A percentile compares a stretch with the other conserved stretches of the same genome.
Conservation (phyloP, 148 eudicot genomes). For the Spergularia bocconei region DNA sequence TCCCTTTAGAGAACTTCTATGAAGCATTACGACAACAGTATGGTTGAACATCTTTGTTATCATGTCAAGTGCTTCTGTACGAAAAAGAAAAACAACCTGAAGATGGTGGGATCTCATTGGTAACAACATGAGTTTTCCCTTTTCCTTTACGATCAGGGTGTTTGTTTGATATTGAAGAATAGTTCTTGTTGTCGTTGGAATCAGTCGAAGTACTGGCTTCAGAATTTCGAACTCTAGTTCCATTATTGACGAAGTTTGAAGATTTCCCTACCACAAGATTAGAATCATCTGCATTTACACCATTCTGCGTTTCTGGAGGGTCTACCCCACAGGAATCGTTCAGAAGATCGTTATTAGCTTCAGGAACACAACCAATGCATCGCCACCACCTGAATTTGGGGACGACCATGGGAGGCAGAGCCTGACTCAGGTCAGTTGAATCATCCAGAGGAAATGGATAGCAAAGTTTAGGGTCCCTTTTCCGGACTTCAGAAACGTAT, state of each 20-base stretch:
- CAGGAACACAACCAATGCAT: slow-evolving; percentile 35
- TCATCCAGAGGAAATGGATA: slow-evolving; percentile 42
- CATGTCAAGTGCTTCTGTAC: neutral
- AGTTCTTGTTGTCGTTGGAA: slow-evolving; percentile 18
- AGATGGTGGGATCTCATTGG: slow-evolving; percentile 6
- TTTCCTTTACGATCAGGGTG: slow-evolving; percentile 27
- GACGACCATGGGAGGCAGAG: slow-evolving; percentile 54
- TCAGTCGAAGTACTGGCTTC: slow-evolving; percentile 30
- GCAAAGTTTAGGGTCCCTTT: slow-evolving; percentile 44
- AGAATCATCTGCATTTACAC: slow-evolving; percentile 6
- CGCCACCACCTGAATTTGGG: slow-evolving; percentile 59
- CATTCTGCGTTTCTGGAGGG: slow-evolving; percentile 17
- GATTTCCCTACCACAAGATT: slow-evolving; percentile 14
- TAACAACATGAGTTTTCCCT: slow-evolving; percentile 28
- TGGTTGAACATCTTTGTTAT: neutral
- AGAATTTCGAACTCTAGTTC: slow-evolving; percentile 12
- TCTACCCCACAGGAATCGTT: neutral
- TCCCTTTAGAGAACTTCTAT: too few species aligned
- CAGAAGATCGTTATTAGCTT: neutral
- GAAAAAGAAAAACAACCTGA: slow-evolving; percentile 22
- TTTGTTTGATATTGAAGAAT: slow-evolving; percentile 4
- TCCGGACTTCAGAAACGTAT: slow-evolving; percentile 56
- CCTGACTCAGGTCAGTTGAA: slow-evolving; percentile 20
- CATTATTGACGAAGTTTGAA: slow-evolving; percentile 10
- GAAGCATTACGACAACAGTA: neutral